Evolutionary conservation across 106 monocot species (phyloP), one percentile per base, ranked within the genome.

Genomic region (Allium fistulosum): DNA sequence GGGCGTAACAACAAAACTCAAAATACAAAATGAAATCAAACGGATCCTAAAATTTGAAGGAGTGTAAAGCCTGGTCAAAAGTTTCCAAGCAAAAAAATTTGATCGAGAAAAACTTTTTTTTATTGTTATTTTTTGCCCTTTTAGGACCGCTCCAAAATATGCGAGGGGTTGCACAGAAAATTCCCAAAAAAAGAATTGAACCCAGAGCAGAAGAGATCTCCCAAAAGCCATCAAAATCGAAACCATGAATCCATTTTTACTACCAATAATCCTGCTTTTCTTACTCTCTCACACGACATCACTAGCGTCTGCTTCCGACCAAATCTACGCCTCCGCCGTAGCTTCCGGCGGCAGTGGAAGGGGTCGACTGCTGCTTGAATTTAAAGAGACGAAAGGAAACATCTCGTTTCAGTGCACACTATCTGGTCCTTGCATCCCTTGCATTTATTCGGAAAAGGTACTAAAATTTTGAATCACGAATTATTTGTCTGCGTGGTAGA

Each of bases 361-460:
- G 51, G 74, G 87, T 14, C 67, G 99, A 69, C 69, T 51, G 58
- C 81, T 93, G 59, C 72, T 93, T 48, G 77, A 78, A 37, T 83
- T 93, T 68, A 74, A 27, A 59, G 90, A 93, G 59, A 75, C 77
- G 51, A 76, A 76, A 59, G 87, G 90, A 22, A 93, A 99, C 79
- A 66, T 74, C 13, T 79, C 93, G 59, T 99, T 84, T 74, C 77
- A 81, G 61, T 99, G 99, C 83, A 79, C 90, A 47, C 85, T 90
- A n/a, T 87, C 93, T 8, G 99, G 99, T 5, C 93, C 84, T 17
- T 99, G 99, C 70, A 26, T 90, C 10, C 90, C 79, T 11, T 99
- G 99, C 78, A 74, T 80, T 26, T 93, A 99, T 71, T 87, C 99
- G 9, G 99, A 99, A 58, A 99, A 99, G 99, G 99, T 99, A 26